Evolutionary conservation across 345 rosid genomes (phyloP).

Genomic region (Chamaenerion angustifolium): DNA sequence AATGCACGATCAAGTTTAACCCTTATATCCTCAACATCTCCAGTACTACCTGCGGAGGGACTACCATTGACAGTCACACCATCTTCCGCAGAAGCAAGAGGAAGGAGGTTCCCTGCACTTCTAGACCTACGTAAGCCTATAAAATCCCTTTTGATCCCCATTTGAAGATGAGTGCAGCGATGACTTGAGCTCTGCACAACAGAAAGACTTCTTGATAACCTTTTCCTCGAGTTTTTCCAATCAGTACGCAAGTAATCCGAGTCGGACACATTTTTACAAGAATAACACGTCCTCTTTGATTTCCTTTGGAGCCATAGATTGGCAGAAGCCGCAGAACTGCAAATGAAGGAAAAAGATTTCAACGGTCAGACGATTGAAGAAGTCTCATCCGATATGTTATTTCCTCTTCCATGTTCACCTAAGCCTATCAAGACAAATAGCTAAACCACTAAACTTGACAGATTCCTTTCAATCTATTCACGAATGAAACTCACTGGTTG

Average conservation of each 20-base stretch:
- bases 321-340: conserved; percentile 51
- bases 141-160: conserved; percentile 19
- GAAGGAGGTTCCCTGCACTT: conserved; percentile 19
- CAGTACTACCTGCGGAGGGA: conserved; percentile 25
- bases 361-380: too few species aligned
- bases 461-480: too few species aligned
- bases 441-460: too few species aligned
- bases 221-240: conserved; percentile 36
- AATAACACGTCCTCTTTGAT: conserved; percentile 23
- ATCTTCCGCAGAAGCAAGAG: conserved; percentile 59
- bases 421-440: too few species aligned
- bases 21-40: conserved; percentile 62
- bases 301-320: conserved; percentile 30
- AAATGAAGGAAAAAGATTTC: conserved; percentile 7
- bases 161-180: conserved; percentile 7
- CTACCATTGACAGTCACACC: conserved; percentile 64
- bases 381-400: too few species aligned
- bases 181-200: conserved; percentile 17
- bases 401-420: too few species aligned
- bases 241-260: conserved; percentile 27
- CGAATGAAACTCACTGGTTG: too few species aligned
- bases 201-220: conserved; percentile 21
- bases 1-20: conserved; percentile 50
- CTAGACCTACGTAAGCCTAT: conserved; percentile 17
- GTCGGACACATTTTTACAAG: conserved; percentile 23